A percentile compares a stretch with the other conserved stretches of the same genome.
Evolutionary conservation across 2,329 filamentous ascomycete species (phyloP).

Genomic region (Raffaelea arxii): DNA sequence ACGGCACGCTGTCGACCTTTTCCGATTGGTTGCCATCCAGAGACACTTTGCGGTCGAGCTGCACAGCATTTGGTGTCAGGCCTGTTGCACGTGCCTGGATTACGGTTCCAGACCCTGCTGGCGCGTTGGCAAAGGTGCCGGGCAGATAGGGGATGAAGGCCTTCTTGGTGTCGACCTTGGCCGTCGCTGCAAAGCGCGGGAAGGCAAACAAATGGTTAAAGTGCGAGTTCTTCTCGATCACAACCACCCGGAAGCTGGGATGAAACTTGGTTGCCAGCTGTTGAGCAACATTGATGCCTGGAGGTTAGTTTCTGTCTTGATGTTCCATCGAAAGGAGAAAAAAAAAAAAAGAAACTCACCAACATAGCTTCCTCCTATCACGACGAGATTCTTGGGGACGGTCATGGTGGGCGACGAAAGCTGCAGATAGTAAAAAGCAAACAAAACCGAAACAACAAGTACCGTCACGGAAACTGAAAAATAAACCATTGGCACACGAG

Average conservation of each 20-base stretch:
- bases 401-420: background rate
- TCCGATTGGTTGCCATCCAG: background rate
- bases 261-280: conserved; percentile 36
- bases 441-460: too few relatives aligned
- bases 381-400: conserved; percentile 6
- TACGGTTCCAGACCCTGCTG: conserved; percentile 24
- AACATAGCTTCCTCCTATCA: conserved; percentile 12
- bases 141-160: conserved; percentile 49
- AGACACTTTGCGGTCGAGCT: conserved; percentile 17
- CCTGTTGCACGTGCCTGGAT: conserved; percentile 21
- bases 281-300: conserved; percentile 38
- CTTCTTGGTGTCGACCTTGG: conserved; percentile 40
- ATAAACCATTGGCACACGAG: background rate
- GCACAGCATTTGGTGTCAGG: conserved; percentile 25
- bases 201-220: conserved; percentile 53
- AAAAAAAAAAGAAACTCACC: conserved; percentile 1
- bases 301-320: conserved; percentile 34
- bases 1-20: conserved; percentile 34
- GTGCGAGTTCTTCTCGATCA: conserved; percentile 51
- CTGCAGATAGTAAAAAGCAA: background rate
- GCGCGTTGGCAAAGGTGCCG: conserved; percentile 5
- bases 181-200: conserved; percentile 45
- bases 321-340: background rate
- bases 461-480: background rate
- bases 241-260: conserved; percentile 38